phyloP scores from a whole-genome alignment of 2,329 filamentous ascomycete genomes.

The Aureobasidium sp. region DNA sequence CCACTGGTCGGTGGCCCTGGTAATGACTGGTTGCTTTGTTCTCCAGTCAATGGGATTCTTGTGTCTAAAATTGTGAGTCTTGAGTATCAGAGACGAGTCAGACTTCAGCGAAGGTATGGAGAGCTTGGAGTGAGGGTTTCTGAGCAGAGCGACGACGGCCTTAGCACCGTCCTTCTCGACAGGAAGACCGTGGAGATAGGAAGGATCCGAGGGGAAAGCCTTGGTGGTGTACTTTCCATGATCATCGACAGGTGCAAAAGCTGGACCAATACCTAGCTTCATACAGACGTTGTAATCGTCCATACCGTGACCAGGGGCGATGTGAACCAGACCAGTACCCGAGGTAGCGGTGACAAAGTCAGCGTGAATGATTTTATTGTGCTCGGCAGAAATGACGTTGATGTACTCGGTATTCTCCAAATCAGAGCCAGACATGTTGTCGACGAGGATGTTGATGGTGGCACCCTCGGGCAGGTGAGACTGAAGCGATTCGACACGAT shows the following conservation, averaged over 20 bases:
- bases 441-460: constrained; percentile 40
- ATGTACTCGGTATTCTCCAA: constrained; percentile 61
- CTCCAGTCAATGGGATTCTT: constrained; percentile 99
- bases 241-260: constrained; percentile 76
- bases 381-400: constrained; percentile 59
- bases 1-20: constrained; percentile 93
- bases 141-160: constrained; percentile 63
- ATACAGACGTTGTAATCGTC: constrained; percentile 87
- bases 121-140: constrained; percentile 29
- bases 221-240: constrained; percentile 72
- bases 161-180: constrained; percentile 65
- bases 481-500: constrained; percentile 55
- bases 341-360: constrained; percentile 84
- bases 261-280: constrained; percentile 56
- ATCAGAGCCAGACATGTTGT: constrained; percentile 56
- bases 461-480: constrained; percentile 44
- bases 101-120: constrained; percentile 23
- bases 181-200: constrained; percentile 59
- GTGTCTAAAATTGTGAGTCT: constrained; percentile 66
- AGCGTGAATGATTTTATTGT: constrained; percentile 64
- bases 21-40: constrained; percentile 85
- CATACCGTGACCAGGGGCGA: constrained; percentile 91
- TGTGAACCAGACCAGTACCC: constrained; percentile 91
- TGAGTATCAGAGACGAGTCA: constrained; percentile 48
- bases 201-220: constrained; percentile 64